These are phyloP conservation scores for Stephanodiscus minutulus DNA, from an alignment of 108 stramenopile genomes.

Conservation along the genomic window DNA sequence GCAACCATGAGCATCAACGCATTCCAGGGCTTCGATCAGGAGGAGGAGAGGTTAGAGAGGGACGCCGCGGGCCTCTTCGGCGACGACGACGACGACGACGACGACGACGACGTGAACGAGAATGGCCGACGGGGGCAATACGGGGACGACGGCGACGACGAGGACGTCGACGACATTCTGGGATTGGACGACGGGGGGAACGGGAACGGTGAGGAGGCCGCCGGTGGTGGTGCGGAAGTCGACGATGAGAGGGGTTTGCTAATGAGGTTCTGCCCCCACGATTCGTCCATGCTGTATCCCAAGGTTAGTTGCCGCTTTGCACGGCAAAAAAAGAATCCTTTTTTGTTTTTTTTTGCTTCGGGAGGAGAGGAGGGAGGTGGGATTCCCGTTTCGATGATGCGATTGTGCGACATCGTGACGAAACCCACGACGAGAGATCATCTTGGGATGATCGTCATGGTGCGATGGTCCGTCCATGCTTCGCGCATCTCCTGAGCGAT, in stretches of 20 bases:
- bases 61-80: constrained; percentile 34
- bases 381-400: too few relatives aligned
- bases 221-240: not conserved
- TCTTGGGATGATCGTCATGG: too few relatives aligned
- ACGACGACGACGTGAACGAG: constrained; percentile 21
- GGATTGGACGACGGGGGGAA: constrained; percentile 45
- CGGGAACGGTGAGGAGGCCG: constrained; percentile 3
- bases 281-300: constrained; percentile 92
- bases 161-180: constrained; percentile 69
- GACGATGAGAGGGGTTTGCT: constrained; percentile 57
- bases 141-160: constrained; percentile 50
- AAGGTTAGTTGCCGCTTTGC: too few relatives aligned
- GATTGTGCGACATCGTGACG: too few relatives aligned
- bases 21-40: constrained; percentile 18
- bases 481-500: too few relatives aligned
- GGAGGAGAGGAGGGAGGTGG: not conserved
- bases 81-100: constrained; percentile 67
- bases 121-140: constrained; percentile 14
- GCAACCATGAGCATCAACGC: constrained; percentile 23
- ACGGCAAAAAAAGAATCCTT: too few relatives aligned
- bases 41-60: not conserved
- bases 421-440: too few relatives aligned
- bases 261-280: constrained; percentile 91
- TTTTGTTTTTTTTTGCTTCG: not conserved
- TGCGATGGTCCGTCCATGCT: too few relatives aligned